phyloP scores from a whole-genome alignment of 2,329 filamentous ascomycete genomes.

The Penicillium hesseltinei region DNA sequence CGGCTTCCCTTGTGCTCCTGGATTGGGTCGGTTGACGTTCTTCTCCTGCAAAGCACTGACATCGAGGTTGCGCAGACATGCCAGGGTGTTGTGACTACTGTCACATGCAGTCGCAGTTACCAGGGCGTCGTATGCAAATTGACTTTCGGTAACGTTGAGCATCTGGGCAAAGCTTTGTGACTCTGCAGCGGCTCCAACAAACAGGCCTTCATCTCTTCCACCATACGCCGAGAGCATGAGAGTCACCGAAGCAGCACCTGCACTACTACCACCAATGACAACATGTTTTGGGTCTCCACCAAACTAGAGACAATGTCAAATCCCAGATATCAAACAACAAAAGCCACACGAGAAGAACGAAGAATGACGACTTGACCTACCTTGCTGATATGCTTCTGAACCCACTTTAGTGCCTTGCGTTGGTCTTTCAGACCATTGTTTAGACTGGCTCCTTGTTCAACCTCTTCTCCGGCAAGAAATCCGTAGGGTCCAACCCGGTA shows the following conservation, averaged over 20 bases:
- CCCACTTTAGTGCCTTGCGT: conserved; percentile 67
- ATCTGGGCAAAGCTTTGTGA: conserved; percentile 54
- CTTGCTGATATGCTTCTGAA: conserved; percentile 60
- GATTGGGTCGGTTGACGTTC: conserved; percentile 49
- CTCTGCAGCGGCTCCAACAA: conserved; percentile 54
- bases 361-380: conserved; percentile 28
- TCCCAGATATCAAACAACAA: background rate
- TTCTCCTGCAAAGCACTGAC: conserved; percentile 45
- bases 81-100: conserved; percentile 40
- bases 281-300: conserved; percentile 68
- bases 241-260: conserved; percentile 63
- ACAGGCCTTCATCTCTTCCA: conserved; percentile 49
- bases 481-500: conserved; percentile 74
- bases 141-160: conserved; percentile 48
- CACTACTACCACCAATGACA: conserved; percentile 66
- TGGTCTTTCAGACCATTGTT: conserved; percentile 73
- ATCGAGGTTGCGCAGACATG: conserved; percentile 51
- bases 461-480: conserved; percentile 63
- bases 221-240: conserved; percentile 60
- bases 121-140: conserved; percentile 54
- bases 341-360: background rate
- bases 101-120: conserved; percentile 51
- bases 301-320: conserved; percentile 49
- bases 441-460: conserved; percentile 50
- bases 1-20: conserved; percentile 43